These are phyloP conservation scores for Saccharomyces pastorianus DNA, from an alignment of 1,139 yeast species.

Conservation along the genomic window DNA sequence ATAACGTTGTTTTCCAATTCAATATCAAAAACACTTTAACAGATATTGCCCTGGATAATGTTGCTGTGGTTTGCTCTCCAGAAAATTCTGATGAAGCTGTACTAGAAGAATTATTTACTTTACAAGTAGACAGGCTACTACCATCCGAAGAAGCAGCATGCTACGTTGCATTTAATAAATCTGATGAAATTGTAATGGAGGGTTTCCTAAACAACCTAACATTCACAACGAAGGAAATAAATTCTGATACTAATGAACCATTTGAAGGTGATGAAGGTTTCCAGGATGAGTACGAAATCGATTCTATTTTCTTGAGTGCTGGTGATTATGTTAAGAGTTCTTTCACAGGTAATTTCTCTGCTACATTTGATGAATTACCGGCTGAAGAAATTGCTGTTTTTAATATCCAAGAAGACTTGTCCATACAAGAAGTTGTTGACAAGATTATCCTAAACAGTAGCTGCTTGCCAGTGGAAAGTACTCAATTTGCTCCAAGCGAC, in stretches of 20 bases:
- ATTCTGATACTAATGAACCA: conserved; percentile 64
- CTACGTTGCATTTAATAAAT: conserved; percentile 68
- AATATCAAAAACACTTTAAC: conserved; percentile 78
- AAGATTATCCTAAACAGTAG: conserved; percentile 47
- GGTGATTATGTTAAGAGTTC: conserved; percentile 81
- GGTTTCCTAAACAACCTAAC: conserved; percentile 62
- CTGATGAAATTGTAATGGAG: conserved; percentile 40
- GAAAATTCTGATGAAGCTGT: conserved; percentile 51
- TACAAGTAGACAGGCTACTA: conserved; percentile 63
- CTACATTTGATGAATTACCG: conserved; percentile 65
- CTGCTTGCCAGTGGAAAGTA: conserved; percentile 63
- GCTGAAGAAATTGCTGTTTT: conserved; percentile 55
- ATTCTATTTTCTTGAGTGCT: conserved; percentile 63
- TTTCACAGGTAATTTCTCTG: conserved; percentile 69
- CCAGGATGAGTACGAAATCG: conserved; percentile 89
- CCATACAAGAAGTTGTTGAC: conserved; percentile 45
- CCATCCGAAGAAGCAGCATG: conserved; percentile 70
- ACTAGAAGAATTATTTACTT: conserved; percentile 61
- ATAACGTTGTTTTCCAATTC: conserved; percentile 77
- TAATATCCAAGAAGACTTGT: conserved; percentile 39
- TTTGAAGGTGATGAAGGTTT: conserved; percentile 74
- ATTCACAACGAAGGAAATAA: conserved; percentile 73
- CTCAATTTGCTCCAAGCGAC: conserved; percentile 57
- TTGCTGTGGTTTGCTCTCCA: conserved; percentile 51
- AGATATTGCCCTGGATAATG: conserved; percentile 69